Evolutionary conservation across 768 basidiomycete species (phyloP), one percentile per base, ranked within the genome.

Genomic region (Tubosaeta sp.): DNA sequence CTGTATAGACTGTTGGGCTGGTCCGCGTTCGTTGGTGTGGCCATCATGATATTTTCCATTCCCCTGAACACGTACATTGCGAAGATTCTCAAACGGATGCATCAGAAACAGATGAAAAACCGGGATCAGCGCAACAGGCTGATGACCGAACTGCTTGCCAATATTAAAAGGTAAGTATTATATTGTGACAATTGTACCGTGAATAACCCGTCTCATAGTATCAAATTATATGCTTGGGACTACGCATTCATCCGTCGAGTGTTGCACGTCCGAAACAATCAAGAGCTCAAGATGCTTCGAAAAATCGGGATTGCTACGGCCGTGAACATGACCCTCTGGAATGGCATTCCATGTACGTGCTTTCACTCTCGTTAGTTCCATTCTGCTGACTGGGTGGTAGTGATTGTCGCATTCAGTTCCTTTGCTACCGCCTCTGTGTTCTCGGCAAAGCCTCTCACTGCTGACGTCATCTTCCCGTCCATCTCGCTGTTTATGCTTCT

Each of bases 181-280:
- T 40, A 14, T 27, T 11, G 27, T 45, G 14, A 30, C 3, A 4
- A 10, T 4, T 0, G 7, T 6, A n/a, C 12, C 14, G n/a, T 4
- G 2, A 3, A 13, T 46, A 32, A 58, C 36, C 5, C n/a, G n/a
- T 22, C 0, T n/a, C 11, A 52, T 27, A 90, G 88, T 56, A 90
- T 94, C 66, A 92, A 94, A 64, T 71, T 94, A 4, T 95, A 95
- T 67, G 90, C 89, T 3, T 98, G 95, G 95, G 95, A 98, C 70
- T 81, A 86, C 59, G 86, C 90, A 4, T 97, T 98, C 63, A 78
- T 90, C 25, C 76, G 84, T 44, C 84, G 83, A 49, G 78, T 98
- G 27, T 69, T 85, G n/a, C 75, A 81, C 19, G 87, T 94, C 3
- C 76, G 93, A 38, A 93, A 94, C 63, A 80, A 90, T 50, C 73